Base-by-base conservation (phyloP, 1,284 basidiomycete species). In the Rhodotorula sp. region DNA sequence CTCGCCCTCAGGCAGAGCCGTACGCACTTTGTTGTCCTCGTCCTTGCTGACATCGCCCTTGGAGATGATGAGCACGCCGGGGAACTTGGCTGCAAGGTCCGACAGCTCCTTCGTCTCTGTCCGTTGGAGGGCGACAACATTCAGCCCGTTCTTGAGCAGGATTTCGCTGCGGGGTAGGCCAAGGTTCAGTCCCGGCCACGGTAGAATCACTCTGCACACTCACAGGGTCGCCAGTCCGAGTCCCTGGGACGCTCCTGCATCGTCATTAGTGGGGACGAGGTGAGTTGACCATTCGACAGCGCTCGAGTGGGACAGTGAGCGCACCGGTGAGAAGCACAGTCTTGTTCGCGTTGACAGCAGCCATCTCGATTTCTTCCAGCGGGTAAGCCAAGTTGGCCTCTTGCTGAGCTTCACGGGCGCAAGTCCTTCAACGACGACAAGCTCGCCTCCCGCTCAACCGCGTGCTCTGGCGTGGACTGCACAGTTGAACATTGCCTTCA, bases 81-180 rank as follows among this genome's bases (percentile, higher is more conserved):
- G 75, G 68, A 79, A 79, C 22, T 80, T 79, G 4, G 82, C 79
- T 48, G 81, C 79, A 44, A 94, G 84, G 0, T 83, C 80, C 22
- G 82, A 73, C 8, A 94, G 84, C 71, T 89, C 89, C 9, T 85
- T 81, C 4, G 90, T 84, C 53, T 82, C 80, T 32, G 89, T 84
- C 44, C 92, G 86, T 13, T 90, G 90, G 68, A 94, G 81, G 0
- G 90, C 86, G 70, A 92, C 85, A 61, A 95, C 91, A 61, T 84
- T 84, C 55, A 86, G 84, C 59, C 83, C 80, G 1, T 58, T 34
- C 0, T 39, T 29, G 47, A 75, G 67, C 10, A 75, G 81, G 87
- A 87, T 62, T 84, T 84, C 30, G 83, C 69, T 73, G 54, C 17
- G 24, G 8, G 24, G 3, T 11, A 6, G 30, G 29, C 17, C 29